A percentile compares a stretch with the other conserved stretches of the same genome.
Conservation (phyloP, 192 early-diverging fungal genomes). For the Coemansia sp. region DNA sequence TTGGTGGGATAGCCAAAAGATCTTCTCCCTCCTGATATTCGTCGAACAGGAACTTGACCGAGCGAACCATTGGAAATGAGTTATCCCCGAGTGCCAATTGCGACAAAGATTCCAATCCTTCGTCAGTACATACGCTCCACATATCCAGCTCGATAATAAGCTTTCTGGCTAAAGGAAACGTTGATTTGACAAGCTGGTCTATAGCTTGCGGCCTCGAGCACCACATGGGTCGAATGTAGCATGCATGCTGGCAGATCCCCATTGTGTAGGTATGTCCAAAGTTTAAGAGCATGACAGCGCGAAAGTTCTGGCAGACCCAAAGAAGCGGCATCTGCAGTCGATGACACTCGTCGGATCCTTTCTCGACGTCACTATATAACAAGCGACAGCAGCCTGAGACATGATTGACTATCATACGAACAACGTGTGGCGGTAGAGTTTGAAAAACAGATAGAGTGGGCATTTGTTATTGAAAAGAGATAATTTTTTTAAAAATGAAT, state of each 20-base stretch:
- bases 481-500: no score
- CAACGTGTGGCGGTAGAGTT: not conserved
- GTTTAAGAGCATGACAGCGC: not conserved
- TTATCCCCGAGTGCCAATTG: not conserved
- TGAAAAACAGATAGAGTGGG: not conserved
- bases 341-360: not conserved
- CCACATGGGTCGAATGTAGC: not conserved
- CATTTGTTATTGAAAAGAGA: no score
- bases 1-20: no score
- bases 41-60: not conserved
- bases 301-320: constrained; percentile 1
- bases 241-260: not conserved
- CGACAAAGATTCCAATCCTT: not conserved
- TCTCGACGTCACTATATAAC: not conserved
- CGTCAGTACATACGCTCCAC: not conserved
- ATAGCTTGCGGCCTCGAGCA: not conserved
- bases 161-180: not conserved
- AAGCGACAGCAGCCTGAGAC: not conserved
- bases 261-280: not conserved
- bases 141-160: not conserved
- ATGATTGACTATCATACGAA: not conserved
- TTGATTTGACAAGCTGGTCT: not conserved
- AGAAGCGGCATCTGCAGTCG: not conserved
- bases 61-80: not conserved
- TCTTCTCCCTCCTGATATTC: not conserved